These are phyloP conservation scores for Chimonanthus praecox DNA, from an alignment of 164 flowering plant genomes.

Conservation along the genomic window DNA sequence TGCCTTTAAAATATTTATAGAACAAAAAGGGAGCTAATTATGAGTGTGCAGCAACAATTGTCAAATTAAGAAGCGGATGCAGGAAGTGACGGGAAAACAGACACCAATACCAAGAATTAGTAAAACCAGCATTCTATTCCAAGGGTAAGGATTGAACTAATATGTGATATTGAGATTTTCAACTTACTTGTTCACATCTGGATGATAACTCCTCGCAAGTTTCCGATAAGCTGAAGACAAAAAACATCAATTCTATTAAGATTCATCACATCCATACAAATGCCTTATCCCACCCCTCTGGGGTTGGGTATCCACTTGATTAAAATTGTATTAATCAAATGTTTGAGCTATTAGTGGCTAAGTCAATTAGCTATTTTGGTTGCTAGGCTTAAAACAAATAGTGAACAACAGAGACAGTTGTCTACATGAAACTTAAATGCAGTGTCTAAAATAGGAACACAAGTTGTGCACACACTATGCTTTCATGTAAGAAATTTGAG, in stretches of 20 bases:
- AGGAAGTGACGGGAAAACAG: not conserved
- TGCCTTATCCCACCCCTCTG: no score
- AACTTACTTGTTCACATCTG: conserved; percentile 95
- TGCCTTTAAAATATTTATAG: no score
- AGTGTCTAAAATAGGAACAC: not conserved
- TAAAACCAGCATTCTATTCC: not conserved
- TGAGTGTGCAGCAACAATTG: not conserved
- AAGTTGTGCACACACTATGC: not conserved
- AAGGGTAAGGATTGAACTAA: not conserved
- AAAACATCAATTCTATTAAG: not conserved
- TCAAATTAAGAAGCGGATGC: not conserved
- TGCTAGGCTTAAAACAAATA: not conserved
- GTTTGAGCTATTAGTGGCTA: not conserved
- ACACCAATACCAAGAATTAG: not conserved
- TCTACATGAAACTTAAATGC: not conserved
- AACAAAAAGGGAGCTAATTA: no score
- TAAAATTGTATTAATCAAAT: no score
- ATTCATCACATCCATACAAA: not conserved
- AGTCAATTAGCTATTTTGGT: not conserved
- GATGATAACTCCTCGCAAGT: conserved; percentile 89
- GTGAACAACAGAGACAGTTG: not conserved
- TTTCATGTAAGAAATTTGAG: not conserved
- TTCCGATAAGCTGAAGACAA: conserved; percentile 76
- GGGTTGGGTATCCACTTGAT: no score
- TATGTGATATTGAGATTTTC: not conserved